Evolutionary conservation across 805 yeast species (phyloP), one percentile per base, ranked within the genome.

Genomic region (Clavispora vitiphila): DNA sequence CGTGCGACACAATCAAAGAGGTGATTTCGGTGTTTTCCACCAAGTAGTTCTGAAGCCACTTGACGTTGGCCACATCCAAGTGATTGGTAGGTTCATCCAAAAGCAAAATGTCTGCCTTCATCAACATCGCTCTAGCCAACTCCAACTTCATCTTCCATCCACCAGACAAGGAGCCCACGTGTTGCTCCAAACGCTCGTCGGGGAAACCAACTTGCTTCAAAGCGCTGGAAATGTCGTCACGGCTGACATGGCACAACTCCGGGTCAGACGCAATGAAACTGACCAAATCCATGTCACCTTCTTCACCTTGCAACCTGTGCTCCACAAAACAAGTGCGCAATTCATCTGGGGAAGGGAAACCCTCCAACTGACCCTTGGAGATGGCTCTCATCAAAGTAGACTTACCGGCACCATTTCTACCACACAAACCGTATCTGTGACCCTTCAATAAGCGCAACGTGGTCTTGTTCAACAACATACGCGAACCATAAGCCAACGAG

Each of bases 121-220:
- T 86, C 54, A 91, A 74, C 96, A 91, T 90, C 27, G 98, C 99
- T 71, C 97, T 83, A n/a, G 98, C 99, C 58, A 91, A 75, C 69
- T 90, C 98, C 54, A 91, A 77, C 71, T 91, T 91, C 99, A 91
- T 91, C 70, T 93, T 93, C 99, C 99, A 91, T 65, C 99, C 99
- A 67, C 99, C 99, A 34, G 96, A 87, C 45, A 91, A 72, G 2
- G 97, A 86, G 30, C 96, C 96, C 43, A 93, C 96, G 36, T 86
- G 78, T 69, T 90, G 97, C 23, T 78, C 77, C 62, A 95, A 78
- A 71, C 96, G 81, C 60, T 83, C 91, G 42, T 84, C 93, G 52
- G 93, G 83, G 65, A 91, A 91, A 2, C 98, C 98, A 64, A 91
- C 98, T 38, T 78, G 79, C 35, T 70, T 80, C 46, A 91, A 75